Base-by-base conservation (phyloP, 2,329 filamentous ascomycete species). In the Fusarium buxicola region DNA sequence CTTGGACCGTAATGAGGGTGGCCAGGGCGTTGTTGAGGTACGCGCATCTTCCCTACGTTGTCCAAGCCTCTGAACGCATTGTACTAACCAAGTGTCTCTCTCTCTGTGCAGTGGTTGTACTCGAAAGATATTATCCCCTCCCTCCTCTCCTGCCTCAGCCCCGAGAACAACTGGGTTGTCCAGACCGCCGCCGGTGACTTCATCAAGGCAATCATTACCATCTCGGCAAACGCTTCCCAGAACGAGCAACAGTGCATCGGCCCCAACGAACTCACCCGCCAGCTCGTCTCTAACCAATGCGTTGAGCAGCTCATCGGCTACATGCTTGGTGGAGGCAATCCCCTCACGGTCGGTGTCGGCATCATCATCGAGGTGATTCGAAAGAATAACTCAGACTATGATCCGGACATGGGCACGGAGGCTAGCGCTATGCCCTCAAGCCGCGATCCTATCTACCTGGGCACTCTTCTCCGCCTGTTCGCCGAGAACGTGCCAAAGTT, bases 311-410 rank as follows among this genome's bases (percentile, higher is more conserved):
- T 99, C n/a, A 92, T 98, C 58, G 82, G 85, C 12, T 92, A 94
- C 70, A 99, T 99, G 95, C 86, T 98, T 12, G 86, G 89, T 47
- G 95, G 95, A 34, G 95, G 95, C 24, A 98, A 99, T 71, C 91
- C 95, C 7, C 79, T 99, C 56, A 98, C 94, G 0, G 96, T 98
- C 13, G 95, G 95, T 45, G 95, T 99, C 10, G 95, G 95, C 16
- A 97, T 98, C 71, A 87, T 99, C 30, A 99, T 99, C 64, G 95
- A 99, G 78, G 95, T 99, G 40, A 99, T 99, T 74, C 87, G 95
- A 59, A 99, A 99, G 80, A 99, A 99, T 78, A 99, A 99, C 75
- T 98, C 95, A 0, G 95, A 99, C 77, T 99, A 99, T 74, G 95
- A 99, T 69, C 90, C 95, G 1, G 95, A 98, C 69, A 91, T 94